A percentile compares a stretch with the other conserved stretches of the same genome.
Conservation (phyloP, 2,329 filamentous ascomycete species). For the Myriosclerotinia scirpicola region DNA sequence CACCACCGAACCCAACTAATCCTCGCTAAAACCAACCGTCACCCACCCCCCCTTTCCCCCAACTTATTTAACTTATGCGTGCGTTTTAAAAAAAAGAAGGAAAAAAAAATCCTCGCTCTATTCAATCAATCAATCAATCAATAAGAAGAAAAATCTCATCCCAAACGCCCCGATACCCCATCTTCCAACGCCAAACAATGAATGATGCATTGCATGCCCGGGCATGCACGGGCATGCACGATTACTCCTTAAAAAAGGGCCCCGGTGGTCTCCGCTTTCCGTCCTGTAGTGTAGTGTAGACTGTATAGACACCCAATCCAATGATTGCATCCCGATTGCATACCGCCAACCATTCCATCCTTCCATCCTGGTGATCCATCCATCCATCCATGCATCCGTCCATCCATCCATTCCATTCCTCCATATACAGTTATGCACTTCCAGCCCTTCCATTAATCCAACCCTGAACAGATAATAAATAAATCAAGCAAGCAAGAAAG, state of each 20-base stretch:
- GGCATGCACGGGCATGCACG: not conserved
- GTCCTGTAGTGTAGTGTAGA: not conserved
- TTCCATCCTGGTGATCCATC: not conserved
- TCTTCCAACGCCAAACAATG: constrained; percentile 4
- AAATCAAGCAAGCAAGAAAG: not conserved
- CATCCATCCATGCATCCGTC: too few species aligned
- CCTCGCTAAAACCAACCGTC: too few species aligned
- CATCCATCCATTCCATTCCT: not conserved
- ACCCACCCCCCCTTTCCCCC: too few species aligned
- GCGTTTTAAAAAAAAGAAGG: too few species aligned
- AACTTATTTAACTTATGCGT: not conserved
- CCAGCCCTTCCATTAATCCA: constrained; percentile 18
- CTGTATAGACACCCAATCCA: not conserved
- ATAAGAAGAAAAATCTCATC: not conserved
- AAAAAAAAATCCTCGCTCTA: not conserved
- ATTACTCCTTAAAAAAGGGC: constrained; percentile 3
- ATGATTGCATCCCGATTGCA: constrained; percentile 4
- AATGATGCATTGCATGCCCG: too few species aligned
- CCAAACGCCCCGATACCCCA: not conserved
- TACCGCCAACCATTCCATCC: constrained; percentile 8
- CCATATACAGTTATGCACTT: constrained; percentile 17
- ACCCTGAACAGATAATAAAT: constrained; percentile 8
- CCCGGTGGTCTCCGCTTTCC: not conserved
- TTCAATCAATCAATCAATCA: not conserved
- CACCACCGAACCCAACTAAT: not conserved